Conservation (phyloP, 164 flowering plant genomes). For the Tetracentron sinense region DNA sequence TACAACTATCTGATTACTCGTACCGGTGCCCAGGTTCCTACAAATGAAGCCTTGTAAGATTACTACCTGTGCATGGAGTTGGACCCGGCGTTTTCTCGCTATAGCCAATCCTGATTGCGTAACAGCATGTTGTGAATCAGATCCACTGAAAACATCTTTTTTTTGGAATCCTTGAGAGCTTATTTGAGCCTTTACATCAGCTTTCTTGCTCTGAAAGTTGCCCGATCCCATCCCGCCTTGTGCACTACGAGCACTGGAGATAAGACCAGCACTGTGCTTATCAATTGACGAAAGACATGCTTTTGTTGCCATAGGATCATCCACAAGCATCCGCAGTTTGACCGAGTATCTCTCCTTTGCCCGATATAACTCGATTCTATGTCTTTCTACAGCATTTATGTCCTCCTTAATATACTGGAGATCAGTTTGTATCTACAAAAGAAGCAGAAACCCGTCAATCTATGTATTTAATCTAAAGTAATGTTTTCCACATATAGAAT, state of each 20-base stretch:
- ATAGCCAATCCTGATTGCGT: slow-evolving; percentile 60
- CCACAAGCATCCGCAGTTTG: slow-evolving; percentile 59
- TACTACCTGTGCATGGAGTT: slow-evolving; percentile 79
- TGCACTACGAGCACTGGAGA: slow-evolving; percentile 40
- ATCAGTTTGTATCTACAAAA: slow-evolving; percentile 69
- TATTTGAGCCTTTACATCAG: slow-evolving; percentile 43
- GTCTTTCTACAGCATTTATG: slow-evolving; percentile 70
- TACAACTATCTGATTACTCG: not conserved
- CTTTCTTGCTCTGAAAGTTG: slow-evolving; percentile 42
- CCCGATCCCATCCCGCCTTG: slow-evolving; percentile 44
- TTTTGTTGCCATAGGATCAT: slow-evolving; percentile 43
- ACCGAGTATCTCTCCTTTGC: slow-evolving; percentile 64
- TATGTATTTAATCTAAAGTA: not conserved
- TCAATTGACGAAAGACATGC: slow-evolving; percentile 47
- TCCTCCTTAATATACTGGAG: slow-evolving; percentile 88
- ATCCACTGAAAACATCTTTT: slow-evolving; percentile 59
- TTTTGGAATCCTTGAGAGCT: slow-evolving; percentile 46
- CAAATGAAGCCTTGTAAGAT: slow-evolving; percentile 1
- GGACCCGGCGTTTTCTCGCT: slow-evolving; percentile 69
- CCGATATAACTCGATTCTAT: slow-evolving; percentile 64
- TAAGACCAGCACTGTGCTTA: slow-evolving; percentile 41
- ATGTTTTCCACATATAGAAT: not conserved
- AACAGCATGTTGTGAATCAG: slow-evolving; percentile 41
- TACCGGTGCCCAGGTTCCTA: not conserved
- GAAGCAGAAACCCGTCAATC: not conserved